A percentile compares a stretch with the other conserved stretches of the same genome.
phyloP scores from a whole-genome alignment of 2,329 filamentous ascomycete species.

The Phialocephala subalpina region DNA sequence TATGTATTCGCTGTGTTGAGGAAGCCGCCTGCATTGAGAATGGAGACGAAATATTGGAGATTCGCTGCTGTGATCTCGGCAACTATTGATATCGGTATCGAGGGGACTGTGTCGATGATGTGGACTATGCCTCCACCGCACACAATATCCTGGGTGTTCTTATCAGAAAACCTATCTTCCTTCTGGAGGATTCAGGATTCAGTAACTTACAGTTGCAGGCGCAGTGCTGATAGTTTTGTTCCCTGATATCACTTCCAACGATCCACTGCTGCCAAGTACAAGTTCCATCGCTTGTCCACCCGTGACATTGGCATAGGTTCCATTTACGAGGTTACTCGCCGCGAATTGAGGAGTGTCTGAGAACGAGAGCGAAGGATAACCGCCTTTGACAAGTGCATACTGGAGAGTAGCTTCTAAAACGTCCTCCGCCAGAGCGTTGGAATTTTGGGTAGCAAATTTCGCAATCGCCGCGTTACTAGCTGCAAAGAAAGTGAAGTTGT shows the following conservation, averaged over 20 bases:
- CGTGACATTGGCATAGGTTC: conserved; percentile 34
- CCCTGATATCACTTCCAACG: conserved; percentile 25
- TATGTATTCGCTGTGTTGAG: conserved; percentile 26
- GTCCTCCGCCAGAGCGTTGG: conserved; percentile 22
- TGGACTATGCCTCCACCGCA: conserved; percentile 64
- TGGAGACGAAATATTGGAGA: conserved; percentile 31
- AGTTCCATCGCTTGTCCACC: conserved; percentile 34
- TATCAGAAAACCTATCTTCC: conserved; percentile 4
- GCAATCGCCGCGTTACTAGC: conserved; percentile 31
- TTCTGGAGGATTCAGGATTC: background rate
- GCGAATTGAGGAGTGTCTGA: conserved; percentile 31
- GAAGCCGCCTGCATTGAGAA: conserved; percentile 27
- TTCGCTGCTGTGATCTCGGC: conserved; percentile 21
- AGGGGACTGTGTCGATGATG: conserved; percentile 57
- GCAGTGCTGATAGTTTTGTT: conserved; percentile 28
- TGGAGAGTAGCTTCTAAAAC: conserved; percentile 28
- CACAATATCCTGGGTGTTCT: conserved; percentile 53
- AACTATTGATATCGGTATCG: conserved; percentile 47
- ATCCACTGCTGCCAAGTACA: conserved; percentile 16
- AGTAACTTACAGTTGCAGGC: conserved; percentile 22
- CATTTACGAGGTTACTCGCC: conserved; percentile 25
- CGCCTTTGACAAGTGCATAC: conserved; percentile 34
- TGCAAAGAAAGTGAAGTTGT: conserved; percentile 33
- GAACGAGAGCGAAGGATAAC: conserved; percentile 29
- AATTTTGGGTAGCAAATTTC: conserved; percentile 18